Conservation (phyloP, 179 eudicot genomes). For the Monotropa hypopitys region DNA sequence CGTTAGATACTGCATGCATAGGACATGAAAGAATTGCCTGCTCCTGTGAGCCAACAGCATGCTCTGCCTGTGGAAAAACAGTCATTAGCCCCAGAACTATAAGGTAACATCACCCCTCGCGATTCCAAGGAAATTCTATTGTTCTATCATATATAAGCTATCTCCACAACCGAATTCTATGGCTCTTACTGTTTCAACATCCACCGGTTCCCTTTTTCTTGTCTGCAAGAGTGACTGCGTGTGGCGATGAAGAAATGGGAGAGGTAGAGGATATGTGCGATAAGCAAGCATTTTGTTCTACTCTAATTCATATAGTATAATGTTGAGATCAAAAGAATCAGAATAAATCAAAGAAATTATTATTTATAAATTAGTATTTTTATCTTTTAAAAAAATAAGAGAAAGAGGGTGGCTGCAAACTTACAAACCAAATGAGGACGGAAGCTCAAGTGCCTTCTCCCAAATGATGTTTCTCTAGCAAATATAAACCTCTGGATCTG, state of each 20-base stretch:
- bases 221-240: neutral
- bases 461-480: slow-evolving; percentile 53
- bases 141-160: neutral
- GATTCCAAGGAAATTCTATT: neutral
- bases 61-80: slow-evolving; percentile 3
- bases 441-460: slow-evolving; percentile 47
- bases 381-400: too few relatives aligned
- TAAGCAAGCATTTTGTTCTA: too few relatives aligned
- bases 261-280: too few relatives aligned
- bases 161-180: neutral
- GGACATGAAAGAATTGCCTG: neutral
- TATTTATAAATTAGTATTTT: too few relatives aligned
- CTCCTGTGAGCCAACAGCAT: slow-evolving; percentile 7
- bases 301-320: too few relatives aligned
- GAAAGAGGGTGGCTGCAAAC: neutral
- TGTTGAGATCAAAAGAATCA: neutral
- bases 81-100: neutral
- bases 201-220: neutral
- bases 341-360: too few relatives aligned
- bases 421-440: slow-evolving; percentile 41
- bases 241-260: neutral
- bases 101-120: neutral
- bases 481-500: slow-evolving; percentile 52
- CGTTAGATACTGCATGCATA: neutral
- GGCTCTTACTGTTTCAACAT: neutral